These are phyloP conservation scores for Aspergillus mulundensis DNA, from an alignment of 495 filamentous ascomycete genomes.

Conservation along the genomic window DNA sequence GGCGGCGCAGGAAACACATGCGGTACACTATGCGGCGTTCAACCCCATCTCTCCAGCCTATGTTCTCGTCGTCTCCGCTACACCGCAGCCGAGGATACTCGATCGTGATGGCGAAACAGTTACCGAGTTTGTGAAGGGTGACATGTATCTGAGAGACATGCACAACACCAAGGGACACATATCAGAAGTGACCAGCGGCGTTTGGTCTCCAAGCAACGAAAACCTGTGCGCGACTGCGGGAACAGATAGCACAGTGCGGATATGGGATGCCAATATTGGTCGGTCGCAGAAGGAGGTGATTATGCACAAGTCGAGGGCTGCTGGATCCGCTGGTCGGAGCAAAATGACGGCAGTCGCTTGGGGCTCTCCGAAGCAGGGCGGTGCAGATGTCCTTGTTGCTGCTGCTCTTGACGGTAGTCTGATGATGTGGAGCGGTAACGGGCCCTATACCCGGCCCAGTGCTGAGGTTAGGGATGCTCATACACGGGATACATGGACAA, in stretches of 20 bases:
- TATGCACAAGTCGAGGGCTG: constrained; percentile 84
- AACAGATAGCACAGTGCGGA: constrained; percentile 87
- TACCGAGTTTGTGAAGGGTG: constrained; percentile 88
- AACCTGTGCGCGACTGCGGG: constrained; percentile 85
- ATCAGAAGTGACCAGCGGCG: constrained; percentile 79
- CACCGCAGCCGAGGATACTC: constrained; percentile 83
- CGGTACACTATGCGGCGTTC: constrained; percentile 81
- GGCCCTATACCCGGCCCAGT: constrained; percentile 79
- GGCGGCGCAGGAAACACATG: constrained; percentile 73
- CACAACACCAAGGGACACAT: constrained; percentile 95
- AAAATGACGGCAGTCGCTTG: constrained; percentile 91
- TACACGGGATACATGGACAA: constrained; percentile 80
- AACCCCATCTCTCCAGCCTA: constrained; percentile 76
- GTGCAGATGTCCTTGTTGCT: constrained; percentile 73
- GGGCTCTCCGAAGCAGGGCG: constrained; percentile 74
- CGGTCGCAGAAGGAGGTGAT: constrained; percentile 87
- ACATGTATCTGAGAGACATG: constrained; percentile 97
- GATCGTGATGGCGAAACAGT: constrained; percentile 81
- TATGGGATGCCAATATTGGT: constrained; percentile 92
- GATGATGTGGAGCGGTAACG: constrained; percentile 87
- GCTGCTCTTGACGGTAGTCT: constrained; percentile 86
- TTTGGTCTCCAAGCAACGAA: constrained; percentile 81
- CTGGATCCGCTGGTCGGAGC: constrained; percentile 82
- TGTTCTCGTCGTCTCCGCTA: constrained; percentile 80
- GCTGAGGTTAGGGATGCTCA: constrained; percentile 87